phyloP scores from a whole-genome alignment of 148 eudicot genomes.

The Rhododendron williamsianum region DNA sequence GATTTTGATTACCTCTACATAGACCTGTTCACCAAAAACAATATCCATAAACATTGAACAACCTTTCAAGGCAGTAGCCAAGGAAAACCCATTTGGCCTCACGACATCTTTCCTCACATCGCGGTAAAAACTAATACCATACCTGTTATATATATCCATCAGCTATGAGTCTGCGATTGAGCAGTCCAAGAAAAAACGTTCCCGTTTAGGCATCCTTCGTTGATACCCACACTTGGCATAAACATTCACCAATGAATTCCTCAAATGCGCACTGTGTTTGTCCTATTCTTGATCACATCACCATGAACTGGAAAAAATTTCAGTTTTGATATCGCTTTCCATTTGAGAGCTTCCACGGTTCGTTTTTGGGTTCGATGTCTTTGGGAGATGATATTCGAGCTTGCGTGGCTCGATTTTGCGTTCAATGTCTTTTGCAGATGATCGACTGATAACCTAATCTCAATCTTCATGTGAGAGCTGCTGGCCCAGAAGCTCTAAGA shows the following conservation, averaged over 20 bases:
- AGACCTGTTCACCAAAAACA: no score
- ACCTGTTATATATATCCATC: slow-evolving; percentile 17
- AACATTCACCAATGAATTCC: slow-evolving; percentile 39
- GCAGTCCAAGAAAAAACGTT: slow-evolving; percentile 43
- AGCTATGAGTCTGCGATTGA: slow-evolving; percentile 25
- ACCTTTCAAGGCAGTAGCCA: slow-evolving; percentile 29
- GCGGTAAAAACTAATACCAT: slow-evolving; percentile 24
- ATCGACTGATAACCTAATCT: no score
- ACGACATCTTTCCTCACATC: slow-evolving; percentile 32
- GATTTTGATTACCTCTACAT: slow-evolving; percentile 26
- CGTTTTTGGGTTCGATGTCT: no score
- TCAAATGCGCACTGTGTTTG: slow-evolving; percentile 31
- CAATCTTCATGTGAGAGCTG: no score
- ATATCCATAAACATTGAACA: slow-evolving; percentile 24
- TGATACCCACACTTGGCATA: slow-evolving; percentile 31
- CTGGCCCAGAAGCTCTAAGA: no score
- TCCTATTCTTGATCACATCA: slow-evolving; percentile 23
- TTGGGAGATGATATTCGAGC: no score
- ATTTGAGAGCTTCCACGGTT: no score
- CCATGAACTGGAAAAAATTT: slow-evolving; percentile 18
- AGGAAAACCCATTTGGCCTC: not conserved
- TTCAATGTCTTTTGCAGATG: no score
- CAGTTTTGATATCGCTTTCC: no score
- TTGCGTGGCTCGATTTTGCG: no score
- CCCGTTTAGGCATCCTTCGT: slow-evolving; percentile 24